These are phyloP conservation scores for Calonectria multiphialidica DNA, from an alignment of 2,329 filamentous ascomycete genomes.

Conservation along the genomic window DNA sequence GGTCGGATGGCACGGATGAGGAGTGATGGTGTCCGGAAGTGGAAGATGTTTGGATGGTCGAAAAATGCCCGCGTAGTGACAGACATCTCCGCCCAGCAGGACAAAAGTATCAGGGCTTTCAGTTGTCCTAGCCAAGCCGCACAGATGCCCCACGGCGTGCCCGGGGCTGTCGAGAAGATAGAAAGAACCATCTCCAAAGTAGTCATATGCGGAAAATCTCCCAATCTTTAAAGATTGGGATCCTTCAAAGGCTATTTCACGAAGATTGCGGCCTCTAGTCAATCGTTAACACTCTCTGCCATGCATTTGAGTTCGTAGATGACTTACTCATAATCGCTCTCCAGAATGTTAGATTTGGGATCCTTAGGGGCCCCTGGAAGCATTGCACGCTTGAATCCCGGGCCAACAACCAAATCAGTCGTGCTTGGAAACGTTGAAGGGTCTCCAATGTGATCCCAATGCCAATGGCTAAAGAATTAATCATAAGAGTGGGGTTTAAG, in stretches of 20 bases:
- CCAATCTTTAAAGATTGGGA: conserved; percentile 47
- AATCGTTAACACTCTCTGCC: neutral
- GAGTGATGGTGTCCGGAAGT: conserved; percentile 44
- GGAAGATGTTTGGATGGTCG: conserved; percentile 50
- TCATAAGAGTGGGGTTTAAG: neutral
- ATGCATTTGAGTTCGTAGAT: accelerated
- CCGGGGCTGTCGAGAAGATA: conserved; percentile 57
- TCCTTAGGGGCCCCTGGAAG: conserved; percentile 60
- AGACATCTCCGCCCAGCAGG: conserved; percentile 57
- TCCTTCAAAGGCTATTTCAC: conserved; percentile 43
- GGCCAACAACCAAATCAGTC: conserved; percentile 64
- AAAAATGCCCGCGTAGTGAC: conserved; percentile 53
- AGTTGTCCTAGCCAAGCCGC: conserved; percentile 54
- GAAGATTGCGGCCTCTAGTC: conserved; percentile 39
- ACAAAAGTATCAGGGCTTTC: conserved; percentile 50
- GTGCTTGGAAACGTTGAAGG: conserved; percentile 57
- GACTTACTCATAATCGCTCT: conserved; percentile 49
- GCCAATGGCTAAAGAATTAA: conserved; percentile 52
- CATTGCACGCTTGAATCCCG: conserved; percentile 60
- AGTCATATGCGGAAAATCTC: conserved; percentile 53
- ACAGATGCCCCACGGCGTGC: conserved; percentile 56
- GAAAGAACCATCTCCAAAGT: conserved; percentile 56
- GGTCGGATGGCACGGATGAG: conserved; percentile 34
- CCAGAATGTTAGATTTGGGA: conserved; percentile 47
- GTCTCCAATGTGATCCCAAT: conserved; percentile 67